These are phyloP conservation scores for Andrographis paniculata DNA, from an alignment of 305 asterid genomes.

Conservation along the genomic window DNA sequence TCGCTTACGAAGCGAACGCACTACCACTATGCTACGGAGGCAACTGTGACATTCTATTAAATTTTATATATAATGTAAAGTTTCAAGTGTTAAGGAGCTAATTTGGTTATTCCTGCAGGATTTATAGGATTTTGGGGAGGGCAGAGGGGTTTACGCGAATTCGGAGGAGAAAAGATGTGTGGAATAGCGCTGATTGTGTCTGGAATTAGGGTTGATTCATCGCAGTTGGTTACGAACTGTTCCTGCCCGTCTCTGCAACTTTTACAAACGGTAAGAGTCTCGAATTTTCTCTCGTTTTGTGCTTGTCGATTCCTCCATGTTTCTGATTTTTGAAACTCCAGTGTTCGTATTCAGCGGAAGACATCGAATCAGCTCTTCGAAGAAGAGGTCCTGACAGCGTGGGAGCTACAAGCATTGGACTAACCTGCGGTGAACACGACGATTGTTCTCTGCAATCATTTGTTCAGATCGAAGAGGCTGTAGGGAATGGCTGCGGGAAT, in stretches of 20 bases:
- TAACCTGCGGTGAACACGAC: constrained; percentile 20
- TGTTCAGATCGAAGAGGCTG: constrained; percentile 24
- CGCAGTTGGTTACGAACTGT: constrained; percentile 29
- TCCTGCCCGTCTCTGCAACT: constrained; percentile 30
- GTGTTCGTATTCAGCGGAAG: constrained; percentile 47
- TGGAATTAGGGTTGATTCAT: constrained; percentile 53
- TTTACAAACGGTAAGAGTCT: constrained; percentile 15
- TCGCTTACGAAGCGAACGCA: constrained; percentile 99
- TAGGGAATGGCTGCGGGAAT: constrained; percentile 24
- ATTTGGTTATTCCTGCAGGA: too few relatives aligned
- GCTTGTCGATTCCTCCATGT: neutral
- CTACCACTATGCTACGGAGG: constrained; percentile 98
- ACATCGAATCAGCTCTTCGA: constrained; percentile 40
- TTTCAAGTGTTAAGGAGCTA: too few relatives aligned
- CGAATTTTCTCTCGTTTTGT: neutral
- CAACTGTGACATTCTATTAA: neutral
- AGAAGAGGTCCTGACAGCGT: constrained; percentile 92
- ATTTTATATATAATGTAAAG: neutral
- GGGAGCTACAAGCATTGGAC: constrained; percentile 41
- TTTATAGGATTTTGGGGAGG: neutral
- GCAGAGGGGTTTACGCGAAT: constrained; percentile 21
- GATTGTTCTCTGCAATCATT: constrained; percentile 21
- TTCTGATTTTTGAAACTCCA: constrained; percentile 19
- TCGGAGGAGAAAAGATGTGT: constrained; percentile 47
- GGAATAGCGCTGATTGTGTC: constrained; percentile 67